Evolutionary conservation across 768 basidiomycete genomes (phyloP).

Genomic region (Coprinellus micaceus): DNA sequence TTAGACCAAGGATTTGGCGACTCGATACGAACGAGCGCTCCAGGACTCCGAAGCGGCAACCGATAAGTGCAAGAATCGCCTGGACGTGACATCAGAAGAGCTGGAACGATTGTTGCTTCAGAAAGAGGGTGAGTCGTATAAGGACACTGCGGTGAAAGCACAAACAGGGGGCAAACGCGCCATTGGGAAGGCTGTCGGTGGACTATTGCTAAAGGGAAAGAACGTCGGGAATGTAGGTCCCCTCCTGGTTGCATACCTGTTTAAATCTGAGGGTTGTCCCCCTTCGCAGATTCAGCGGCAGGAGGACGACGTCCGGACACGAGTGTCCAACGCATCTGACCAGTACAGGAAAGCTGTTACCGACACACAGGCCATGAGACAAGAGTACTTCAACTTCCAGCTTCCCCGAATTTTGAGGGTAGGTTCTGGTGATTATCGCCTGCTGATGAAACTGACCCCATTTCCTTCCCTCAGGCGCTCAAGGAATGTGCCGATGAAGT

Average conservation of each 20-base stretch:
- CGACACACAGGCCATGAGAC: conserved; percentile 85
- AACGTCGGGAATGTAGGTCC: conserved; percentile 77
- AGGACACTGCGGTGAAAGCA: conserved; percentile 70
- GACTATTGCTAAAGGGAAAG: conserved; percentile 84
- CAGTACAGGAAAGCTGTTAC: conserved; percentile 85
- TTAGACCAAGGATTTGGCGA: conserved; percentile 88
- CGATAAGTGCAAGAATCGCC: conserved; percentile 83
- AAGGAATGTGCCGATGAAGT: conserved; percentile 97
- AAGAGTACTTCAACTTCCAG: conserved; percentile 98
- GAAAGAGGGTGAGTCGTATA: conserved; percentile 92
- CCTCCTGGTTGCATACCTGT: conserved; percentile 1
- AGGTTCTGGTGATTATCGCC: conserved; percentile 28
- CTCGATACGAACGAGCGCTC: conserved; percentile 81
- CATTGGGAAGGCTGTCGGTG: conserved; percentile 89
- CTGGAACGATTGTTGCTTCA: conserved; percentile 87
- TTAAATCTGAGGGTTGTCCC: conserved; percentile 3
- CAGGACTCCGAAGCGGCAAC: conserved; percentile 83
- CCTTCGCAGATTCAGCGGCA: conserved; percentile 74
- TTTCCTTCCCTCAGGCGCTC: conserved; percentile 52
- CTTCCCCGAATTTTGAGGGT: conserved; percentile 90
- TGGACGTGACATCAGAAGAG: conserved; percentile 90
- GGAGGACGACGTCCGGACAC: conserved; percentile 87
- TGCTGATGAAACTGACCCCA: not conserved
- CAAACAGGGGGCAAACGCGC: conserved; percentile 73
- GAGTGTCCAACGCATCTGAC: conserved; percentile 85